phyloP scores from a whole-genome alignment of 164 flowering plant genomes.

The Berberis thunbergii region DNA sequence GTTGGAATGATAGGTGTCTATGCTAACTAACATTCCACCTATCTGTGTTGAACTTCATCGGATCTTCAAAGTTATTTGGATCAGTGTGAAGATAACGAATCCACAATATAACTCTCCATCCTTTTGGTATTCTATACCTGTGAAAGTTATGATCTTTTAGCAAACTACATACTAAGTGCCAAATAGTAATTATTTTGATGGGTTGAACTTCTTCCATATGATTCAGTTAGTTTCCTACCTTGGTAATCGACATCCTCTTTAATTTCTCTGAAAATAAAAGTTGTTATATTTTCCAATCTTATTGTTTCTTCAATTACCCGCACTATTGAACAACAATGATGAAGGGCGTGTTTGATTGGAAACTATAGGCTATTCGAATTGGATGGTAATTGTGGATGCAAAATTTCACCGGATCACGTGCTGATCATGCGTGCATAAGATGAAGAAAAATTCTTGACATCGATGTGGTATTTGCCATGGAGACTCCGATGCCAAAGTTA shows the following conservation, averaged over 20 bases:
- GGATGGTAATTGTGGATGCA: too few species aligned
- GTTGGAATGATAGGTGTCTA: background rate
- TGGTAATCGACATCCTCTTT: constrained; percentile 31
- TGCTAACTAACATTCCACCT: constrained; percentile 43
- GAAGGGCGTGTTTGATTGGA: too few species aligned
- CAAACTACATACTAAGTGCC: background rate
- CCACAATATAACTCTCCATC: constrained; percentile 36
- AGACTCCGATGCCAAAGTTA: too few species aligned
- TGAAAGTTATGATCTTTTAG: constrained; percentile 1
- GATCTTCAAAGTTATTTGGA: constrained; percentile 46
- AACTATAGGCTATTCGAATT: too few species aligned
- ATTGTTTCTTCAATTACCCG: constrained; percentile 52
- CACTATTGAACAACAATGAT: background rate
- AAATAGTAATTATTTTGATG: background rate
- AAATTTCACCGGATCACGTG: too few species aligned
- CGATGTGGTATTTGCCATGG: too few species aligned
- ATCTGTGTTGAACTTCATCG: constrained; percentile 50
- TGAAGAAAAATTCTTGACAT: too few species aligned
- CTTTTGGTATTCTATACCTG: constrained; percentile 46
- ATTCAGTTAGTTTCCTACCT: constrained; percentile 19
- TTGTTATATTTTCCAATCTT: constrained; percentile 45
- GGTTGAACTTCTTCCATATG: background rate
- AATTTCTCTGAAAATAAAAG: constrained; percentile 24
- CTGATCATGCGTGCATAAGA: too few species aligned
- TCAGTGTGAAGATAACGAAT: constrained; percentile 34